Base-by-base conservation (phyloP, 768 basidiomycete species). In the Mycena epipterygia region DNA sequence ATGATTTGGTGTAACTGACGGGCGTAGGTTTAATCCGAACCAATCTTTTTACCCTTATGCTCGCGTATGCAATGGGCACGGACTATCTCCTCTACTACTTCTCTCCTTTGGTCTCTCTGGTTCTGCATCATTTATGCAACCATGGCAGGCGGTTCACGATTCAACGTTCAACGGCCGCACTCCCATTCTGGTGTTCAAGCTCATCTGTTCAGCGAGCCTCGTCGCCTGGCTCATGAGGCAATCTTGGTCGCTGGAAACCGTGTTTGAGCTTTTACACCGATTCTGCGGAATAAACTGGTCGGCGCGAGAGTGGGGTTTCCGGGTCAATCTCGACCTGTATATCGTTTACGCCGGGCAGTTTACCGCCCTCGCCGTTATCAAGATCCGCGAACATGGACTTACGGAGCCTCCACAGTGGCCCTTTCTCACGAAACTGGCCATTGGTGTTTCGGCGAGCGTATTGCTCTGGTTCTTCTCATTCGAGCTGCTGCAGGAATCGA, bases 61-160 rank as follows among this genome's bases (percentile, higher is more conserved):
- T 98, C 53, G 92, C 93, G 11, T 98, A 97, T 82, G 88, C 91
- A 49, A 96, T 97, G 95, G 90, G 96, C 83, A 95, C 95, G 66
- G 88, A 95, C 79, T 98, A 96, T 80, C 89, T 95, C 71, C 94
- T 89, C 55, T 96, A 96, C 80, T 97, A 96, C 81, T 96, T 96
- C 76, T 88, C 95, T 13, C 96, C 96, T 11, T 86, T 97, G 75
- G 95, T 93, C 95, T 27, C 89, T 93, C 89, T 96, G 94, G 94
- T 97, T 92, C 81, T 80, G 95, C 67, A 87, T 96, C 84, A 89
- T 97, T 79, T 97, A 95, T 82, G 81, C 80, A 56, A 97, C 95
- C 46, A 89, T 98, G 87, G 83, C 84, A 63, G 76, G 89, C 55
- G 95, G 93, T 13, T 85, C 90, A 33, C 87, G 86, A 72, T n/a